Evolutionary conservation across 2,329 filamentous ascomycete species (phyloP).

Genomic region (Incumbomyces delicatus): DNA sequence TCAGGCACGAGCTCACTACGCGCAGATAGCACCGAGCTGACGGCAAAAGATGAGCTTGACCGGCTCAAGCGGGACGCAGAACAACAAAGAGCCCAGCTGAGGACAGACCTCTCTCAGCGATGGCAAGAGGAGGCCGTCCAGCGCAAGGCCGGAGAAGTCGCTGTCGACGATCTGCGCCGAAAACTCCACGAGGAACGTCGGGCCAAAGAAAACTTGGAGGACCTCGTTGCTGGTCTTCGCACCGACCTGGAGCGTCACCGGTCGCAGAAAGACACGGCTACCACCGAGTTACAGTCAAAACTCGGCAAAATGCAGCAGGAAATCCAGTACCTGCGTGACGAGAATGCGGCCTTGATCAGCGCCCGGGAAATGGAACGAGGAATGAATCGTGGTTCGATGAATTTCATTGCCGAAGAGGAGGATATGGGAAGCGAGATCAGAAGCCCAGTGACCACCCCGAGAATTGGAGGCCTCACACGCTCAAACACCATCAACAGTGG

Average conservation of each 20-base stretch:
- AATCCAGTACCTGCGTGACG: constrained; percentile 47
- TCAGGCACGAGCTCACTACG: constrained; percentile 81
- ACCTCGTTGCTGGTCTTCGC: constrained; percentile 73
- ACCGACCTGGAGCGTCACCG: constrained; percentile 70
- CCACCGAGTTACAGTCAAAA: constrained; percentile 42
- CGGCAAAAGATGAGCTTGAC: constrained; percentile 60
- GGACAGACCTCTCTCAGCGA: constrained; percentile 73
- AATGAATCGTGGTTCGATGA: constrained; percentile 41
- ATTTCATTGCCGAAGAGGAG: constrained; percentile 53
- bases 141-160: constrained; percentile 64
- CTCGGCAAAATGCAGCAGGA: constrained; percentile 71
- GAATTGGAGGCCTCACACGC: constrained; percentile 13
- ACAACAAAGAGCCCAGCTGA: constrained; percentile 80
- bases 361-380: constrained; percentile 41
- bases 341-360: constrained; percentile 37
- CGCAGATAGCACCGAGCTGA: constrained; percentile 53
- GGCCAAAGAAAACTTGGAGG: constrained; percentile 87
- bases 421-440: constrained; percentile 33
- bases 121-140: constrained; percentile 75
- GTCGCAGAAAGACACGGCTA: constrained; percentile 72
- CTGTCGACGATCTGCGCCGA: constrained; percentile 72
- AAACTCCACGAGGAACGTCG: constrained; percentile 75
- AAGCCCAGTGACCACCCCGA: constrained; percentile 36
- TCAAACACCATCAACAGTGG: constrained; percentile 34
- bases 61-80: constrained; percentile 73